A percentile compares a stretch with the other conserved stretches of the same genome.
phyloP scores from a whole-genome alignment of 2,329 filamentous ascomycete species.

The Teratosphaeria gauchensis region DNA sequence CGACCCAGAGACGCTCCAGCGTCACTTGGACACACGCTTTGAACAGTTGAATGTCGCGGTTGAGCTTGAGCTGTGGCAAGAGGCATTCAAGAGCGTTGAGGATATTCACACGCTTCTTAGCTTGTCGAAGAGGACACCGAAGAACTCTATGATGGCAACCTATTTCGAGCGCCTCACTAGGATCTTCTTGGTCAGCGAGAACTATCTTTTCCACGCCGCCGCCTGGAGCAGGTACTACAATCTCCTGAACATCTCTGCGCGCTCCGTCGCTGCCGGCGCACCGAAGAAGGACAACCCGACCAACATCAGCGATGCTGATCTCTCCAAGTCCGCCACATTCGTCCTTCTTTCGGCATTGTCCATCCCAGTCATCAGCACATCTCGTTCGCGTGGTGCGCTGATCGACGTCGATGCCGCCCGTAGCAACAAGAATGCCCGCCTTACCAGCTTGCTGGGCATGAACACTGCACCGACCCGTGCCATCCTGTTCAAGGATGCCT shows the following conservation, averaged over 20 bases:
- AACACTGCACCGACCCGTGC: slow-evolving; percentile 76
- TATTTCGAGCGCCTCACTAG: slow-evolving; percentile 99
- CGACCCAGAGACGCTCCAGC: slow-evolving; percentile 92
- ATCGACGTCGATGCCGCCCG: slow-evolving; percentile 93
- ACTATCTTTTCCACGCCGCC: slow-evolving; percentile 97
- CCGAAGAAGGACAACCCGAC: slow-evolving; percentile 92
- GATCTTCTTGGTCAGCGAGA: slow-evolving; percentile 98
- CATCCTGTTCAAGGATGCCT: slow-evolving; percentile 87
- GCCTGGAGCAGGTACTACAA: slow-evolving; percentile 98
- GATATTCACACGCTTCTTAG: slow-evolving; percentile 96
- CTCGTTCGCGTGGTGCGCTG: slow-evolving; percentile 86
- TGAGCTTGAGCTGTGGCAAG: slow-evolving; percentile 96
- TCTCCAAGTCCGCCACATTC: slow-evolving; percentile 90
- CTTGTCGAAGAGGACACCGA: slow-evolving; percentile 93
- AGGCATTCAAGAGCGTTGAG: slow-evolving; percentile 97
- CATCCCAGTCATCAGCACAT: slow-evolving; percentile 99
- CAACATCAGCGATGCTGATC: slow-evolving; percentile 69
- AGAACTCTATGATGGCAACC: slow-evolving; percentile 99
- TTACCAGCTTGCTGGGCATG: slow-evolving; percentile 95
- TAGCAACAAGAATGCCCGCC: slow-evolving; percentile 97
- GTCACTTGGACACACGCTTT: slow-evolving; percentile 94
- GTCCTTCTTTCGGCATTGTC: slow-evolving; percentile 89
- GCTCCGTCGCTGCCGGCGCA: slow-evolving; percentile 70
- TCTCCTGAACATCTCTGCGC: slow-evolving; percentile 81
- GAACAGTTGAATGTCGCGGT: slow-evolving; percentile 97